Evolutionary conservation across 1,284 basidiomycete species (phyloP).

Genomic region (Boletus subluridellus): DNA sequence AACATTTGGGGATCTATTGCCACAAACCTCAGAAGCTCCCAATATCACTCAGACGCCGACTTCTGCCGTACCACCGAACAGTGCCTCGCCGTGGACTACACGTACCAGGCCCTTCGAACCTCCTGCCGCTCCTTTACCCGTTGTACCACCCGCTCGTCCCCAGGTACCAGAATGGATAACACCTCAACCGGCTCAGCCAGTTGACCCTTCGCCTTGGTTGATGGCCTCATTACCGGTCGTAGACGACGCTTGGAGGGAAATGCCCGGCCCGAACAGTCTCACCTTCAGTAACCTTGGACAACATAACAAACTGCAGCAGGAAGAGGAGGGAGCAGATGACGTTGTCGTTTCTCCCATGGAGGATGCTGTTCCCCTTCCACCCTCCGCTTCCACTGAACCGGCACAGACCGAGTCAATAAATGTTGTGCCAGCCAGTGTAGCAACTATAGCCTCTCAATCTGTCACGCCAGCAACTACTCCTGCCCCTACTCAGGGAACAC

Average conservation of each 20-base stretch:
- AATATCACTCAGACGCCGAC: constrained; percentile 19
- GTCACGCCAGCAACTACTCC: constrained; percentile 6
- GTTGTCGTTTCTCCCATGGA: constrained; percentile 12
- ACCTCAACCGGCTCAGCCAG: constrained; percentile 17
- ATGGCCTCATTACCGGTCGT: constrained; percentile 42
- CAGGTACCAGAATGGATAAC: constrained; percentile 34
- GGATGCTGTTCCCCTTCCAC: constrained; percentile 10
- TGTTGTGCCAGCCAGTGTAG: constrained; percentile 10
- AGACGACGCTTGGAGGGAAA: constrained; percentile 48
- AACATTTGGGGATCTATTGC: constrained; percentile 24
- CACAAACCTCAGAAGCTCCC: constrained; percentile 21
- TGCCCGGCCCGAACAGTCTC: constrained; percentile 45
- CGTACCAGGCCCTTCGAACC: constrained; percentile 20
- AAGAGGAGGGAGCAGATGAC: constrained; percentile 17
- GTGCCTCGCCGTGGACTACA: constrained; percentile 25
- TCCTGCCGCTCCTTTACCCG: constrained; percentile 27
- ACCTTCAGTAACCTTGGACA: constrained; percentile 58
- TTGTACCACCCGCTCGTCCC: constrained; percentile 21
- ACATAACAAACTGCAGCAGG: constrained; percentile 46
- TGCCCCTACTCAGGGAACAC: constrained; percentile 1
- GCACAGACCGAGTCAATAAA: constrained; percentile 16
- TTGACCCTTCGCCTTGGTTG: constrained; percentile 54
- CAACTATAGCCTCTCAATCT: constrained; percentile 10
- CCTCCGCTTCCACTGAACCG: constrained; percentile 11
- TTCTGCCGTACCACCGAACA: constrained; percentile 27